These are phyloP conservation scores for Cochliopodium minus DNA, from an alignment of 208 protist species.

Conservation along the genomic window DNA sequence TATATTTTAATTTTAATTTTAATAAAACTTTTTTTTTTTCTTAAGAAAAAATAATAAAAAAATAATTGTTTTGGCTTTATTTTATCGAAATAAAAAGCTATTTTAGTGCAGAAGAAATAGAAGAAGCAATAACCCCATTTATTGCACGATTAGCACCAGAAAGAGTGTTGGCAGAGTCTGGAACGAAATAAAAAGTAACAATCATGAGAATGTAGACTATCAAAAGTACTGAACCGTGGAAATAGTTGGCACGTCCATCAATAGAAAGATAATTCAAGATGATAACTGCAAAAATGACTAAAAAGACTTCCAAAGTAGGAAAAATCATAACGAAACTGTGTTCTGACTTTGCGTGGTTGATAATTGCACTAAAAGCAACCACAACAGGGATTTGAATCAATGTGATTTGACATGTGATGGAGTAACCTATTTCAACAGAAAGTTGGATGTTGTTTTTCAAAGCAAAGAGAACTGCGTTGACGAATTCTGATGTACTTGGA, in stretches of 20 bases:
- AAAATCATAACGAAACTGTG: slow-evolving; percentile 32
- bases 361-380: slow-evolving; percentile 20
- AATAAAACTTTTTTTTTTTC: too few species aligned
- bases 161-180: too few species aligned
- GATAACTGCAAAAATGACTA: slow-evolving; percentile 28
- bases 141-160: too few species aligned
- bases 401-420: slow-evolving; percentile 26
- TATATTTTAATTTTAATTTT: too few species aligned
- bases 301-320: slow-evolving; percentile 30
- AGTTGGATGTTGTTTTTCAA: slow-evolving; percentile 30
- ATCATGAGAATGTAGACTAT: neutral
- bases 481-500: slow-evolving; percentile 26
- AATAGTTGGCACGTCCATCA: slow-evolving; percentile 35
- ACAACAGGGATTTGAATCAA: slow-evolving; percentile 36
- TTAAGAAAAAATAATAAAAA: too few species aligned
- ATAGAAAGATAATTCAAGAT: slow-evolving; percentile 32
- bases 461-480: slow-evolving; percentile 34
- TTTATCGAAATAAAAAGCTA: too few species aligned
- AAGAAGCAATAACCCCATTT: too few species aligned
- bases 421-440: slow-evolving; percentile 33
- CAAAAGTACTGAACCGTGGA: slow-evolving; percentile 24
- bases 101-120: too few species aligned
- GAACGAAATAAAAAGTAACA: neutral
- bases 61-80: too few species aligned
- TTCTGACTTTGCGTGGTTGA: slow-evolving; percentile 3